Evolutionary conservation across 495 filamentous ascomycete species (phyloP), one percentile per base, ranked within the genome.

Genomic region (Xylaria cubensis): DNA sequence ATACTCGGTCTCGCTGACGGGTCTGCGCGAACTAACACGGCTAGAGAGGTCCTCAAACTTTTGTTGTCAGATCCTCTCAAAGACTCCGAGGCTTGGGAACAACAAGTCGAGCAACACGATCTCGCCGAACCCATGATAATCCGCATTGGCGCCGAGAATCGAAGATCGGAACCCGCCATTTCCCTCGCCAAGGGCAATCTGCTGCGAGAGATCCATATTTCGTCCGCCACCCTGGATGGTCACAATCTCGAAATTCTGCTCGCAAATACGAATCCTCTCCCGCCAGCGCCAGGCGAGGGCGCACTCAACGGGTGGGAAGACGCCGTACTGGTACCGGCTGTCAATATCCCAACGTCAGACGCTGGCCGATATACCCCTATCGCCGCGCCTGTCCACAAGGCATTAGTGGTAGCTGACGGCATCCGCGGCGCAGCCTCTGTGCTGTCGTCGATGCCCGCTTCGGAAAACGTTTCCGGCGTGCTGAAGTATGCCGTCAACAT

Each of bases 361-460:
- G 86, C 84, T 13, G 90, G 89, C 19, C 86, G 87, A 68, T 83
- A 88, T 59, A 88, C 88, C 29, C 80, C 91, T 48, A 84, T 97
- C 13, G 89, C 90, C 12, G 93, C 94, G 67, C 95, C 96, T 0
- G 93, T 97, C 19, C 96, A 99, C 75, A 92, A 91, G 79, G 88
- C 91, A 12, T 79, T 98, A 32, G 73, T 98, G 17, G 89, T 97
- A 42, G 90, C 89, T 3, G 86, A 91, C 53, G 95, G 93, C 0
- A 73, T 88, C 21, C 32, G 76, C 12, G 87, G 86, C 19, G 85
- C 84, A 4, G 78, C 81, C 24, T 74, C 77, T 17, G 70, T 87
- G 44, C 66, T 84, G 41, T 69, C 79, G 19, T 69, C 79, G 19
- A 77, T 83, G 63, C 80, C 86, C 8, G 63, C 79, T 4, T 58